Base-by-base conservation (phyloP, 179 eudicot species). In the Nepenthes alata region DNA sequence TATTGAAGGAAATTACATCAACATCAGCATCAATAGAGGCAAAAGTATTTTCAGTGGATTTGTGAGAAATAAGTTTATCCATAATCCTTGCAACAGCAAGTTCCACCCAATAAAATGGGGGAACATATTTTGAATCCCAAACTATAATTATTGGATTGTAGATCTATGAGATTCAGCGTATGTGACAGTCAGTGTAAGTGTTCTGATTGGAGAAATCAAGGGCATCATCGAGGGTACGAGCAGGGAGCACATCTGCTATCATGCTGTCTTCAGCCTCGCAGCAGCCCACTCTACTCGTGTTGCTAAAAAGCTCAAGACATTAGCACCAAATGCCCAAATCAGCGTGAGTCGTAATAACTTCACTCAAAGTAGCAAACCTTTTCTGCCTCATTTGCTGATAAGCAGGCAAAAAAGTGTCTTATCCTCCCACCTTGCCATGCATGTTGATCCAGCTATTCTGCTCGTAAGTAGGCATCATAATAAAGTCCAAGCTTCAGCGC, bases 321-420 rank as follows among this genome's bases (percentile, higher is more conserved):
- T 83, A 81, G 60, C 37, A 41, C 89, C 87, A 85, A 78, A 81
- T 51, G 34, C 81, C 78, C 62, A 61, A 54, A 64, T 67, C 75
- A 49, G 87, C 81, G 72, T 83, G 81, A 61, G 80, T 81, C 51
- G 87, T 77, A 70, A 88, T 76, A 39, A 86, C 77, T 47, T 93
- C 84, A 81, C 96, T 85, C 96, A 93, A 88, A 41, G 93, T 78
- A 75, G 86, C 89, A 66, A 80, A 71, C 61, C 69, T 81, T 68
- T 53, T 85, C 58, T 66, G 67, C 54, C 73, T 83, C 74, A 80
- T 83, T 58, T 62, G 68, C 51, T 78, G 68, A 59, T 85, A 88
- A 72, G 83, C 83, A 53, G 25, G 75, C 70, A 71, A 75, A 78
- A 49, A 84, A 76, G 7, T 58, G 50, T 25, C 64, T 59, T 1